Evolutionary conservation across 1,284 basidiomycete species (phyloP).

Genomic region (Meripilus lineatus): DNA sequence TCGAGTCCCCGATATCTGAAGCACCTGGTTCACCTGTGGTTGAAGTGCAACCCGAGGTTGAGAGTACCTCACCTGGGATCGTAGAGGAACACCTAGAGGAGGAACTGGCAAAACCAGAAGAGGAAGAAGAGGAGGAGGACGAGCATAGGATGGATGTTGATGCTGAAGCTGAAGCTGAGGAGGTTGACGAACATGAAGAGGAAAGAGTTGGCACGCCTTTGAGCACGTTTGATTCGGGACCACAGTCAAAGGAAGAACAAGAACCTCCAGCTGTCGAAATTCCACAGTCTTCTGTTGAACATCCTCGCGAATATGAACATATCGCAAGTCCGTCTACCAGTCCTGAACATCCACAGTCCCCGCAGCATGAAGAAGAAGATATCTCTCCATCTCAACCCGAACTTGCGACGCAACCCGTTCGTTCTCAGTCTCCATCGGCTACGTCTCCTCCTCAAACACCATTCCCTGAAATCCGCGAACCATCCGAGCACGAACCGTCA

Average conservation of each 20-base stretch:
- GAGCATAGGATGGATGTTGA: not conserved
- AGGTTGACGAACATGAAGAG: not conserved
- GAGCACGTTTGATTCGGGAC: not conserved
- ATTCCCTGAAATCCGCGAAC: too few species aligned
- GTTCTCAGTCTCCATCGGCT: too few species aligned
- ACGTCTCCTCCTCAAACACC: too few species aligned
- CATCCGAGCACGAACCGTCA: not conserved
- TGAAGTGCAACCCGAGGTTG: not conserved
- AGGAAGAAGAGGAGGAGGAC: not conserved
- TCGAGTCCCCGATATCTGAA: slow-evolving; percentile 22
- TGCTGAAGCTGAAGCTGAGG: not conserved
- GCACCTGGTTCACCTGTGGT: slow-evolving; percentile 15
- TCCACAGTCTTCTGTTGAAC: too few species aligned
- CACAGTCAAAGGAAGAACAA: not conserved
- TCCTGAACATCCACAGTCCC: not conserved
- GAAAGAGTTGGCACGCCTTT: not conserved
- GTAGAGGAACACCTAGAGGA: not conserved
- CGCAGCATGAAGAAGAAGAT: not conserved
- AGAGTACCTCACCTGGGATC: not conserved
- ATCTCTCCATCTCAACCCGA: not conserved
- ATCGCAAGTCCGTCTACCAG: not conserved
- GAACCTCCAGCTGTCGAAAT: too few species aligned
- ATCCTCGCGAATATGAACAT: not conserved
- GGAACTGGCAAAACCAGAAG: not conserved
- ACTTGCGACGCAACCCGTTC: too few species aligned